Base-by-base conservation (phyloP, 108 stramenopile species). In the Phaeodactylum tricornutum region DNA sequence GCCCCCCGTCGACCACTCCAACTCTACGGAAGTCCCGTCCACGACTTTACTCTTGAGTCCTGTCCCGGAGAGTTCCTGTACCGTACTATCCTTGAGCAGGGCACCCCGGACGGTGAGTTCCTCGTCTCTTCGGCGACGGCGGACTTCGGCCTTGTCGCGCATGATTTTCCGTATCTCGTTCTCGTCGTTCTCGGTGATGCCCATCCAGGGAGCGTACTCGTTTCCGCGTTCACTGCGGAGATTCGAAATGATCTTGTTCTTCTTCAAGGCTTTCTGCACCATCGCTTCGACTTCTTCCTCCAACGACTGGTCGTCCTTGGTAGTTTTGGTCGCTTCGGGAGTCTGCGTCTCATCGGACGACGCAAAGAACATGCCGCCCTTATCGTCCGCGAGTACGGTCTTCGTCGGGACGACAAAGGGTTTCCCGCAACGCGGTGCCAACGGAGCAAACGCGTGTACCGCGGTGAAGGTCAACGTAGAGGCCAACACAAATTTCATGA, bases 191-290 rank as follows among this genome's bases (percentile, higher is more conserved):
- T 62, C 79, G 15, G 64, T 51, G 17, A 87, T 76, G 16, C 72
- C 69, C 91, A 92, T 87, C 91, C 91, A 92, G 3, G 91, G 91
- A 30, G 91, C 91, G 53, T 85, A 92, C 41, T 92, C 81, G 1
- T 84, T 69, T 47, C 91, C 86, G 7, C 62, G 67, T 15, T 66
- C 71, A 55, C 72, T 81, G 45, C 78, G 59, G 24, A 87, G 66
- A 50, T 88, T 87, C 25, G 79, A 81, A 31, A 81, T 77, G 9
- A 59, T 44, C 42, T 64, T 75, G 31, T 59, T 74, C 55, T 87
- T 92, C 24, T 20, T 22, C 19, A 87, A 25, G 44, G 84, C 85
- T 51, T 74, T 57, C 34, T 69, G 57, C 0, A 74, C 63, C 19
- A 84, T 56, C 21, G 48, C 27, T 49, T 92, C 90, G 8, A 85